These are phyloP conservation scores for Backusella psychrophila DNA, from an alignment of 192 early-diverging fungal genomes.

Conservation along the genomic window DNA sequence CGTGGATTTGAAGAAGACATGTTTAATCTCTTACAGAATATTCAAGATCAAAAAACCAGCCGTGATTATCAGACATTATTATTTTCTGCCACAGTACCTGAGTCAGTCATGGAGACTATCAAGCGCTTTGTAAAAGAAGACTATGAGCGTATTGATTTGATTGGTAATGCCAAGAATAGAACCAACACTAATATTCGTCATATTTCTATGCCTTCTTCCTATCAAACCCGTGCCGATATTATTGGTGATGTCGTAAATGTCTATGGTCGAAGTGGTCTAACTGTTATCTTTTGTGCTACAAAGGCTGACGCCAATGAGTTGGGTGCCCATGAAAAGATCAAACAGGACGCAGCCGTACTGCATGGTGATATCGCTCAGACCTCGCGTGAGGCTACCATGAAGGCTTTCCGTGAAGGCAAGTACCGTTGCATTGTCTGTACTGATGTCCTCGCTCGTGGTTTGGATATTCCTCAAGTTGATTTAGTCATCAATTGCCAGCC, in stretches of 20 bases:
- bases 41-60: conserved; percentile 73
- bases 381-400: conserved; percentile 75
- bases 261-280: conserved; percentile 79
- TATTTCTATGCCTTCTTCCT: conserved; percentile 81
- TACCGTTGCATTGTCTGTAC: conserved; percentile 86
- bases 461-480: conserved; percentile 97
- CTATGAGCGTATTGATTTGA: conserved; percentile 76
- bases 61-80: conserved; percentile 71
- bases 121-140: conserved; percentile 51
- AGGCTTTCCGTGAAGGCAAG: conserved; percentile 85
- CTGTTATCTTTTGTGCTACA: conserved; percentile 95
- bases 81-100: conserved; percentile 86
- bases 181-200: conserved; percentile 88
- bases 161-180: conserved; percentile 84
- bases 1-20: conserved; percentile 81
- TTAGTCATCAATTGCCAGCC: conserved; percentile 96
- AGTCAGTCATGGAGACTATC: conserved; percentile 75
- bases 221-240: conserved; percentile 86
- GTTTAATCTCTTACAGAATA: conserved; percentile 71
- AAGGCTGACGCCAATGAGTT: conserved; percentile 88
- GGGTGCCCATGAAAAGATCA: conserved; percentile 73
- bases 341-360: conserved; percentile 71
- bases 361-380: conserved; percentile 86
- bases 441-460: conserved; percentile 92
- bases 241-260: conserved; percentile 93